Evolutionary conservation across 176 grass and related monocot genomes (phyloP).

Genomic region (Themeda triandra): DNA sequence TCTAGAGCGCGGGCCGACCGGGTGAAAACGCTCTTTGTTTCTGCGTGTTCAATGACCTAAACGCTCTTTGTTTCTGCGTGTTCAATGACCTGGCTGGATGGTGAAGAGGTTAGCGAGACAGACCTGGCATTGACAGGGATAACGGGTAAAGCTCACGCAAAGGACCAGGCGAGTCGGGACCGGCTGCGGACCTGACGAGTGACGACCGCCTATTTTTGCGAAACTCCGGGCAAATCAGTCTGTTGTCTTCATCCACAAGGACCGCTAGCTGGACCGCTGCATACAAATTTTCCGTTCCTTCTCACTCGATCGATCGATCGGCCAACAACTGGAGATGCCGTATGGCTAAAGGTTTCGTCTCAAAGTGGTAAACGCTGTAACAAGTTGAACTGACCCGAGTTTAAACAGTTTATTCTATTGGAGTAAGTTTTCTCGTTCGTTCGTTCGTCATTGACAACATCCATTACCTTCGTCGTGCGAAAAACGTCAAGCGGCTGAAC

Average conservation of each 20-base stretch:
- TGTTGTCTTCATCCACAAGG: background rate
- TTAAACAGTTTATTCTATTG: background rate
- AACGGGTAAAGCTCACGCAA: slow-evolving; percentile 15
- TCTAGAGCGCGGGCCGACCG: too few relatives aligned
- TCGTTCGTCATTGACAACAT: background rate
- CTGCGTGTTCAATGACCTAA: background rate
- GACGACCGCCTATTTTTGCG: background rate
- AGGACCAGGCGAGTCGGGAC: background rate
- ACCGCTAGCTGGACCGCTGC: too few relatives aligned
- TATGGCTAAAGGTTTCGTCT: background rate
- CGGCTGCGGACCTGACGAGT: background rate
- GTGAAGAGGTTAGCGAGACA: background rate
- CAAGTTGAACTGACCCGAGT: background rate
- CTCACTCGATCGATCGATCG: too few relatives aligned
- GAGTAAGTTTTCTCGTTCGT: background rate
- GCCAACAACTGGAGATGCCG: background rate
- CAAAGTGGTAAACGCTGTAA: background rate
- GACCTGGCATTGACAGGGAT: slow-evolving; percentile 3
- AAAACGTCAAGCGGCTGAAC: background rate
- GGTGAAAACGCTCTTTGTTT: background rate
- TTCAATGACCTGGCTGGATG: background rate
- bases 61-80: background rate
- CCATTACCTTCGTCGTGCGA: background rate
- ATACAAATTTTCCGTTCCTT: background rate
- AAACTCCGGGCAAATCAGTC: background rate